Conservation (phyloP, 257 asterid genomes). For the Nicotiana tabacum region DNA sequence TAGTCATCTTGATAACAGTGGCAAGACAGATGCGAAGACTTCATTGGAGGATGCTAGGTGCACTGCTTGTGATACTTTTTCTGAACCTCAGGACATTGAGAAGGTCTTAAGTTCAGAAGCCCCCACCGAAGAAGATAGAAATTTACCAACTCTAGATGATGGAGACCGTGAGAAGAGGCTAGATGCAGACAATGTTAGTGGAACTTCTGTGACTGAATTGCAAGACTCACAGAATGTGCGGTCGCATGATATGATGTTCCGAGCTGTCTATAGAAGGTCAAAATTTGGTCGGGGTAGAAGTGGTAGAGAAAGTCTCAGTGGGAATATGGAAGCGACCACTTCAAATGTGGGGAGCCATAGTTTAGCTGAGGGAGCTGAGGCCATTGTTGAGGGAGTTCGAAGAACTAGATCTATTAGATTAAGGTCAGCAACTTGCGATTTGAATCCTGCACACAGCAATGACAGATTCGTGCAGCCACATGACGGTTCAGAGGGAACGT, state of each 20-base stretch:
- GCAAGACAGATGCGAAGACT: constrained; percentile 23
- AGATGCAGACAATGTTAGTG: constrained; percentile 37
- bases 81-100: constrained; percentile 23
- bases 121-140: constrained; percentile 24
- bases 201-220: constrained; percentile 35
- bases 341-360: constrained; percentile 39
- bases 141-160: constrained; percentile 24
- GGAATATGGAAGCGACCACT: constrained; percentile 57
- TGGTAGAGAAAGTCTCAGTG: constrained; percentile 42
- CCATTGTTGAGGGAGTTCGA: constrained; percentile 51
- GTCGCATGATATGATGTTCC: constrained; percentile 57
- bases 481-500: constrained; percentile 46
- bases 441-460: constrained; percentile 30
- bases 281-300: constrained; percentile 51
- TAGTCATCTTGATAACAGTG: constrained; percentile 36
- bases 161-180: constrained; percentile 27
- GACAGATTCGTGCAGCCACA: constrained; percentile 31
- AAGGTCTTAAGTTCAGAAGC: constrained; percentile 27
- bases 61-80: constrained; percentile 20
- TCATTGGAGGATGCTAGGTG: constrained; percentile 30
- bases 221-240: constrained; percentile 46
- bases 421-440: constrained; percentile 50
- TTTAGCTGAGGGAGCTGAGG: constrained; percentile 41
- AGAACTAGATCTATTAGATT: constrained; percentile 62
- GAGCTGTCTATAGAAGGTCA: constrained; percentile 80